These are phyloP conservation scores for Coemansia sp. DNA, from an alignment of 192 early-diverging fungal genomes.

Conservation along the genomic window DNA sequence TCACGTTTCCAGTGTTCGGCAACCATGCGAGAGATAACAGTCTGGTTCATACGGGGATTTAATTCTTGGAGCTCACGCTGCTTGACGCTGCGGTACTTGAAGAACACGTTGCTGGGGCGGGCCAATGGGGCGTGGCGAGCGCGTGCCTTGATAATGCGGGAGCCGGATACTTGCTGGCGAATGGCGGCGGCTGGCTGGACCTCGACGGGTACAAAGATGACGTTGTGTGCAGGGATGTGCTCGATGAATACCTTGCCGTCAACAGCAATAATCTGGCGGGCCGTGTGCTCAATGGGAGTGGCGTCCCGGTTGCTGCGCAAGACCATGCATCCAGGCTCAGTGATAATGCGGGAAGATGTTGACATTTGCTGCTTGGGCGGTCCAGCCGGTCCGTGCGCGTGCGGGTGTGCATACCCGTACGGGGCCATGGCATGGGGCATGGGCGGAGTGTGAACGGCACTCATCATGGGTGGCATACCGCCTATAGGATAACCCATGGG, in stretches of 20 bases:
- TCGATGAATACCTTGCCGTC: conserved; percentile 48
- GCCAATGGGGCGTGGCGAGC: conserved; percentile 1
- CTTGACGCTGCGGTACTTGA: conserved; percentile 56
- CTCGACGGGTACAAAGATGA: conserved; percentile 35
- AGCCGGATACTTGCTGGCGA: conserved; percentile 4
- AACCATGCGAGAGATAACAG: conserved; percentile 53
- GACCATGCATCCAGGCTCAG: conserved; percentile 36
- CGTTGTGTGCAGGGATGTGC: conserved; percentile 42
- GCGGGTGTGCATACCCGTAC: background rate
- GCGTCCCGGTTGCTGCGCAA: conserved; percentile 22
- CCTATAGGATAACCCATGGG: background rate
- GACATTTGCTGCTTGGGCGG: conserved; percentile 22
- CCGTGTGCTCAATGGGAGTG: conserved; percentile 20
- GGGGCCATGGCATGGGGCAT: background rate
- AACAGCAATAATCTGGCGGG: conserved; percentile 32
- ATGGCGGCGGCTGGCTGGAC: conserved; percentile 10
- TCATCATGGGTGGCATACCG: background rate
- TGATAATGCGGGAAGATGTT: conserved; percentile 27
- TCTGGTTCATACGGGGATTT: conserved; percentile 54
- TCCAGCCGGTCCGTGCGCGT: background rate
- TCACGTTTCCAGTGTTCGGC: conserved; percentile 55
- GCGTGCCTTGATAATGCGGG: conserved; percentile 23
- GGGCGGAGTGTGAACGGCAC: background rate
- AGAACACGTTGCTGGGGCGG: conserved; percentile 56
- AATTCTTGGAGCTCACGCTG: conserved; percentile 35